These are phyloP conservation scores for Raddia guianensis DNA, from an alignment of 176 grass and related monocot genomes.

Conservation along the genomic window DNA sequence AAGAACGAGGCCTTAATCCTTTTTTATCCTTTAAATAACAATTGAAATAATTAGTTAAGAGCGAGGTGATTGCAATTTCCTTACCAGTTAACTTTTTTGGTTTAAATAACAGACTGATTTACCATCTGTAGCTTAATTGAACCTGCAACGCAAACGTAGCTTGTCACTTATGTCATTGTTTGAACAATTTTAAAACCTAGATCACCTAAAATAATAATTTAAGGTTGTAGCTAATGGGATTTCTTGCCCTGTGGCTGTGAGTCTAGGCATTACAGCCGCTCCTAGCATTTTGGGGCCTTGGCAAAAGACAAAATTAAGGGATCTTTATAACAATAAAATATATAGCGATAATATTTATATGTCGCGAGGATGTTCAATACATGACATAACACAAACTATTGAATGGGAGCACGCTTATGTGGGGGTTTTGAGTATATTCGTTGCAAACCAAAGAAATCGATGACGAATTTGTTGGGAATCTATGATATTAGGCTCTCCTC, in stretches of 20 bases:
- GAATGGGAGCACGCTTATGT: too few relatives aligned
- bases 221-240: constrained; percentile 21
- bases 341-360: too few relatives aligned
- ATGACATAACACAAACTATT: too few relatives aligned
- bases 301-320: too few relatives aligned
- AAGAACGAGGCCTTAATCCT: too few relatives aligned
- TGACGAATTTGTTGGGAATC: too few relatives aligned
- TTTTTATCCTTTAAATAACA: not conserved
- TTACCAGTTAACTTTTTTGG: not conserved
- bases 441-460: too few relatives aligned
- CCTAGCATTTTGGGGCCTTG: too few relatives aligned
- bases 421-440: too few relatives aligned
- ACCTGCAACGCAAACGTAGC: not conserved
- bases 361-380: too few relatives aligned
- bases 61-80: not conserved
- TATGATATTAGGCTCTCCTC: too few relatives aligned
- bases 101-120: constrained; percentile 16
- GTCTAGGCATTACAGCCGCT: not conserved
- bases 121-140: not conserved
- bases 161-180: not conserved
- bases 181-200: constrained; percentile 1
- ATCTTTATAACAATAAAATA: too few relatives aligned
- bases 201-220: not conserved
- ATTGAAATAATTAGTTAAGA: constrained; percentile 11
- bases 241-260: constrained; percentile 18